phyloP scores from a whole-genome alignment of 331 rosid species.

The Pyrus hybrid region DNA sequence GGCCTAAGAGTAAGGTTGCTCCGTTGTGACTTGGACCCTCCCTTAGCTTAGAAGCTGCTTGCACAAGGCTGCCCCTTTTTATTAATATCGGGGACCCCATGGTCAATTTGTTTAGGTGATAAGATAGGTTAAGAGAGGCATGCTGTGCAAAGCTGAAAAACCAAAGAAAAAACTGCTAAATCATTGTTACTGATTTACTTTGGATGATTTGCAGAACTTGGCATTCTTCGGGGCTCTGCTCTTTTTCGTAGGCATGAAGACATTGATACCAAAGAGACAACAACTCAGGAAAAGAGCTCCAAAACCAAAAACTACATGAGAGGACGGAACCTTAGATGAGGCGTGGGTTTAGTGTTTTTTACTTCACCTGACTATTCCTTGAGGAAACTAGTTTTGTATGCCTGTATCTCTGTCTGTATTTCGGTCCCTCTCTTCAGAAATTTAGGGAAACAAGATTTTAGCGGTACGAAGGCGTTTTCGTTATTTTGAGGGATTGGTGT shows the following conservation, averaged over 20 bases:
- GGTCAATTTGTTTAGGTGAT: background rate
- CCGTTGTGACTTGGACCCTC: background rate
- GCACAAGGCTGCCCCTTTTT: background rate
- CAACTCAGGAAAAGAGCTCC: constrained; percentile 35
- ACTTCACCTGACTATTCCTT: background rate
- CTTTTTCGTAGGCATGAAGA: constrained; percentile 53
- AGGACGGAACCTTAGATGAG: background rate
- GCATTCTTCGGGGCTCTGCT: constrained; percentile 69
- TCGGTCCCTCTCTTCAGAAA: background rate
- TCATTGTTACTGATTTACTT: background rate
- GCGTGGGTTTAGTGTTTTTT: background rate
- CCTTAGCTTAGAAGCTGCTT: background rate
- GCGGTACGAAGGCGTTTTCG: background rate
- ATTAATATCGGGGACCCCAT: background rate
- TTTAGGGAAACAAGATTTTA: background rate
- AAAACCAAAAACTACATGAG: constrained; percentile 43
- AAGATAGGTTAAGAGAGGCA: background rate
- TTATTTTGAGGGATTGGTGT: constrained; percentile 6
- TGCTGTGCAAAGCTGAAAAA: background rate
- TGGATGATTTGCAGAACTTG: constrained; percentile 34
- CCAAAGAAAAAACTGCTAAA: background rate
- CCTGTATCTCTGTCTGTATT: background rate
- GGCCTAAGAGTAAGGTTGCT: background rate
- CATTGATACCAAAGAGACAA: constrained; percentile 40
- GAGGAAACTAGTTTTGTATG: constrained; percentile 23